Conservation (phyloP, 768 basidiomycete genomes). For the Trametes sanguinea region DNA sequence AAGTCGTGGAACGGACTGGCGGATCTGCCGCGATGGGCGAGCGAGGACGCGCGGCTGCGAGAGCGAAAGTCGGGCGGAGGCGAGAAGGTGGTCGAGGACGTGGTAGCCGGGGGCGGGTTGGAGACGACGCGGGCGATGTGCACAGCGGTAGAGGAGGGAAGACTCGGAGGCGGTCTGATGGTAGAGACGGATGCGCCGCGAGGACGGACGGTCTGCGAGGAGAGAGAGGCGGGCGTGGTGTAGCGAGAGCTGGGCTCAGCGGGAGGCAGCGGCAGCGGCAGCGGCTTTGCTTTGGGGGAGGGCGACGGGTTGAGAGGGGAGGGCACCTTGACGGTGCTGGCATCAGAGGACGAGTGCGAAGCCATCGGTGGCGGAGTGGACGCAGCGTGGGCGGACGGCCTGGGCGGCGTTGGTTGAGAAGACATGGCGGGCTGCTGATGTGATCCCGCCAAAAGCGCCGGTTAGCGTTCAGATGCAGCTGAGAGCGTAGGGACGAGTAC, state of each 20-base stretch:
- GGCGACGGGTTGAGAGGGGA: slow-evolving; percentile 13
- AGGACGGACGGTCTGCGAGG: background rate
- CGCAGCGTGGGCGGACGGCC: too few species aligned
- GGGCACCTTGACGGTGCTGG: slow-evolving; percentile 8
- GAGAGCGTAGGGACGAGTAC: too few species aligned
- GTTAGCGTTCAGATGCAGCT: too few species aligned
- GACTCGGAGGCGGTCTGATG: slow-evolving; percentile 20
- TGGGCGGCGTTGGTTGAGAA: background rate
- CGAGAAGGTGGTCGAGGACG: slow-evolving; percentile 7
- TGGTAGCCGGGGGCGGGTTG: slow-evolving; percentile 9
- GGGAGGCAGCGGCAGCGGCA: background rate
- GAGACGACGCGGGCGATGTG: slow-evolving; percentile 19
- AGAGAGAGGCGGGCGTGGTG: slow-evolving; percentile 6
- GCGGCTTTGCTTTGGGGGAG: background rate
- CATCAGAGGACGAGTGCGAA: slow-evolving; percentile 5
- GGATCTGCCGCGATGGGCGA: slow-evolving; percentile 15
- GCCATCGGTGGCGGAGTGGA: background rate
- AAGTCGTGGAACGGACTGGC: slow-evolving; percentile 23
- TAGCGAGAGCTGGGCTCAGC: slow-evolving; percentile 3
- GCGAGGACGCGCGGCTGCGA: slow-evolving; percentile 20
- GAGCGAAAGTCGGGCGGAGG: slow-evolving; percentile 13
- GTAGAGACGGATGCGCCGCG: slow-evolving; percentile 27
- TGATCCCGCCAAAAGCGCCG: too few species aligned
- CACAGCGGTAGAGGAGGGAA: slow-evolving; percentile 18
- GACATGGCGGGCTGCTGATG: background rate